Evolutionary conservation across 495 filamentous ascomycete genomes (phyloP), one percentile per base, ranked within the genome.

Genomic region (Penicillium psychrofluorescens): DNA sequence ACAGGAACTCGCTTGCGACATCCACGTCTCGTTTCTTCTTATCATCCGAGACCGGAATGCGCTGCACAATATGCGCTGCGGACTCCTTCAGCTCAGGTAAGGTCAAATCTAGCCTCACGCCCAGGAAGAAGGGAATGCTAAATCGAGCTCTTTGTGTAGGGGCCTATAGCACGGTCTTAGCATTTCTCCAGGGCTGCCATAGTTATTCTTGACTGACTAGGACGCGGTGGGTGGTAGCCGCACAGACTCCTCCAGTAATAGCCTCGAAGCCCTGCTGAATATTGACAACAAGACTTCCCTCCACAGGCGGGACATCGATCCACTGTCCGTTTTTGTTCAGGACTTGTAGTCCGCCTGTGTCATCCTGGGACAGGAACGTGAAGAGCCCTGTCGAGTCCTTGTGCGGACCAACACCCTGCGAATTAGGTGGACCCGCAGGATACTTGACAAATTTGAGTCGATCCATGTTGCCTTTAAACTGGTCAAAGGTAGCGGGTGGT

Each of bases 391-490:
- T 88, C 77, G 49, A 83, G 60, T 95, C 90, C 63, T 95, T 97
- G 62, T 97, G 90, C 7, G 90, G 90, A 0, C 90, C 88, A 0
- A 95, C 88, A 14, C 88, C 88, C 58, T 80, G 55, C 9, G 68
- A 56, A n/a, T 85, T 80, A 0, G 85, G 83, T 8, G 56, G 42
- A 1, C 78, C 64, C 55, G 84, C 83, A 0, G 88, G 88, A 52
- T 95, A 95, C 61, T 92, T 94, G 50, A 96, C 79, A 45, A 95
- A 86, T 58, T 97, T 97, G 34, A 95, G 70, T 56, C 92, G 91
- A 68, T 94, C 88, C 72, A 95, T 84, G 4, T 70, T 62, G 44
- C 94, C 88, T 64, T 87, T 94, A 72, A 94, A 97, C 44, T 77
- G 75, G 56, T 82, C 72, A 62, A 97, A 95, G 2, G 88, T 86